A percentile compares a stretch with the other conserved stretches of the same genome.
These are phyloP conservation scores for Talaromyces sp. DNA, from an alignment of 2,329 filamentous ascomycete genomes.

Conservation along the genomic window DNA sequence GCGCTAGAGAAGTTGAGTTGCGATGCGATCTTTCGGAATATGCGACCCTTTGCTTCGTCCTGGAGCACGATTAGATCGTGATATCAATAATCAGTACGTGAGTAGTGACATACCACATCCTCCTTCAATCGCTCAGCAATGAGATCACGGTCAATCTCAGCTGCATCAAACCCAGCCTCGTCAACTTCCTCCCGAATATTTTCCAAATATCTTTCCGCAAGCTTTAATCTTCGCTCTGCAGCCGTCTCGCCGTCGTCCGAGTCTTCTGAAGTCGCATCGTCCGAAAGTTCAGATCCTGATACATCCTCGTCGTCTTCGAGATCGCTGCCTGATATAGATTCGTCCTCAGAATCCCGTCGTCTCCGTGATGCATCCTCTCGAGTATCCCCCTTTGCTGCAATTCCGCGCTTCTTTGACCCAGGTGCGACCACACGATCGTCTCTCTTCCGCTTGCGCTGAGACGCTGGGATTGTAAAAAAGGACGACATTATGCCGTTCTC, in stretches of 20 bases:
- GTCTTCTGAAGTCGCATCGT: slow-evolving; percentile 57
- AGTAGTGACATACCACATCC: slow-evolving; percentile 62
- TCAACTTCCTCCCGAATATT: slow-evolving; percentile 83
- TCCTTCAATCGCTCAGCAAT: slow-evolving; percentile 88
- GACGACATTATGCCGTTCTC: slow-evolving; percentile 68
- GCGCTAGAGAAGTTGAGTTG: slow-evolving; percentile 68
- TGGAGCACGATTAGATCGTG: slow-evolving; percentile 21
- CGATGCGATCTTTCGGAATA: slow-evolving; percentile 76
- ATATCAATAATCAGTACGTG: background rate
- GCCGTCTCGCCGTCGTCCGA: slow-evolving; percentile 77
- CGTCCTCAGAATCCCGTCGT: slow-evolving; percentile 56
- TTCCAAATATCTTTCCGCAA: slow-evolving; percentile 90
- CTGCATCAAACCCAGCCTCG: slow-evolving; percentile 85
- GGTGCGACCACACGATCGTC: slow-evolving; percentile 45
- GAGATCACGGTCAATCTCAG: slow-evolving; percentile 85
- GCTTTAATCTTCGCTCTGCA: slow-evolving; percentile 76
- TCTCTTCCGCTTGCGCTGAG: slow-evolving; percentile 88
- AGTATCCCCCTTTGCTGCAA: slow-evolving; percentile 32
- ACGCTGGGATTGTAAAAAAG: slow-evolving; percentile 87
- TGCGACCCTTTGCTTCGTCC: slow-evolving; percentile 82
- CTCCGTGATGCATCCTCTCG: slow-evolving; percentile 39
- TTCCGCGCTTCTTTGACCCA: slow-evolving; percentile 46
- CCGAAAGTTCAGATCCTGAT: slow-evolving; percentile 48
- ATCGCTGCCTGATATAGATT: slow-evolving; percentile 86
- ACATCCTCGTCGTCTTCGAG: slow-evolving; percentile 56